phyloP scores from a whole-genome alignment of 371 early-diverging fungal species.

The Mortierella sp. region DNA sequence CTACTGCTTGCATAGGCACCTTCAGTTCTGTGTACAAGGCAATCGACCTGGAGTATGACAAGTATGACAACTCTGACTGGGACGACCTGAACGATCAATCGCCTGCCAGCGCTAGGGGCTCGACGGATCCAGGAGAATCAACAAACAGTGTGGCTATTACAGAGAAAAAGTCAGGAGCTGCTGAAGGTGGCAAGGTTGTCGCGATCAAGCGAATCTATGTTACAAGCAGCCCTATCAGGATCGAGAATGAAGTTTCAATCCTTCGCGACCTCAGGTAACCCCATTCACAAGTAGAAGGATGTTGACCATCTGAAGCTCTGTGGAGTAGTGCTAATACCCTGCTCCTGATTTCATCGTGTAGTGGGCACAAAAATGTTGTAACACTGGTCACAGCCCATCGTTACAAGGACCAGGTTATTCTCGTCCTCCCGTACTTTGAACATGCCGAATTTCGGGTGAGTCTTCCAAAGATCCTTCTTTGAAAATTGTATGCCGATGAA shows the following conservation, averaged over 20 bases:
- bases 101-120: neutral
- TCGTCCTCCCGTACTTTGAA: constrained; percentile 91
- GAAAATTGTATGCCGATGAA: neutral
- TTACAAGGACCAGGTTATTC: constrained; percentile 85
- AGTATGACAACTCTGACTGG: constrained; percentile 77
- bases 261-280: constrained; percentile 78
- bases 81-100: constrained; percentile 33
- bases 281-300: too few species aligned
- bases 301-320: too few species aligned
- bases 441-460: constrained; percentile 87
- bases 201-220: constrained; percentile 95
- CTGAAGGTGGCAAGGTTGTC: constrained; percentile 61
- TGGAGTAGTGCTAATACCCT: too few species aligned
- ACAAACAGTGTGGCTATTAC: neutral
- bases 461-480: too few species aligned
- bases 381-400: constrained; percentile 87
- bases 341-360: constrained; percentile 7
- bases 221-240: constrained; percentile 86
- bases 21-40: constrained; percentile 98
- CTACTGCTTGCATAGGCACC: constrained; percentile 70
- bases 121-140: constrained; percentile 8
- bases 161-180: constrained; percentile 8
- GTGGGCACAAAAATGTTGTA: constrained; percentile 66
- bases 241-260: constrained; percentile 90
- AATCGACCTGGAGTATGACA: constrained; percentile 74